Evolutionary conservation across 129 eudicot species (phyloP), one percentile per base, ranked within the genome.

Genomic region (Scalesia atractyloides): DNA sequence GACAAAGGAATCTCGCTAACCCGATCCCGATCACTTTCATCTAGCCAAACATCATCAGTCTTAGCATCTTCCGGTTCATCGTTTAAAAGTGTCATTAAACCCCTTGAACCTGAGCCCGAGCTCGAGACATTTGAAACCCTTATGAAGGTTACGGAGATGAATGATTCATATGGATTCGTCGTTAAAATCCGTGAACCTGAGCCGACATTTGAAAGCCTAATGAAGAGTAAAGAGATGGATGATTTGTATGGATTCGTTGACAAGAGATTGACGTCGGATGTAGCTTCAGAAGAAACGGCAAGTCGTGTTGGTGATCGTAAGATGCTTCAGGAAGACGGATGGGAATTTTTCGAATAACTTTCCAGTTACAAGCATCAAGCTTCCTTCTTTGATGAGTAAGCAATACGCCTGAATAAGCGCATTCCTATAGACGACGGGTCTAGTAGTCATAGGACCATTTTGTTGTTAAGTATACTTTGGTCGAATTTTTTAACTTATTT

Each of bases 41-140:
- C 89, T 7, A 81, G 87, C 72, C 90, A 82, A 70, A 83, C 84
- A 11, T 80, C 76, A 56, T 79, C 77, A 17, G 13, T 75, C 7
- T 72, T 82, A 49, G 84, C 90, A 11, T 85, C 87, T 37, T 84
- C 95, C 9, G 44, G 56, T 60, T 89, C 88, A 48, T 87, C 92
- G 9, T 73, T 61, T 54, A 82, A 64, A 80, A 87, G 80, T 52
- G 37, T 46, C 12, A 5, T 19, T 17, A 50, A 83, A 18, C 68
- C 87, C 2, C 33, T 33, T 19, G 81, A 34, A 18, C 63, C 63
- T 0, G 79, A 73, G 48, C 33, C 62, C 34, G 62, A 56, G 22
- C 47, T 46, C 19, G 86, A 50, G 34, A 67, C 74, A 15, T 70
- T 53, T 26, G 77, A 76, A 20, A 52, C 69, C 14, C 78, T 58